phyloP scores from a whole-genome alignment of 305 asterid genomes.

The Fraxinus nigra region DNA sequence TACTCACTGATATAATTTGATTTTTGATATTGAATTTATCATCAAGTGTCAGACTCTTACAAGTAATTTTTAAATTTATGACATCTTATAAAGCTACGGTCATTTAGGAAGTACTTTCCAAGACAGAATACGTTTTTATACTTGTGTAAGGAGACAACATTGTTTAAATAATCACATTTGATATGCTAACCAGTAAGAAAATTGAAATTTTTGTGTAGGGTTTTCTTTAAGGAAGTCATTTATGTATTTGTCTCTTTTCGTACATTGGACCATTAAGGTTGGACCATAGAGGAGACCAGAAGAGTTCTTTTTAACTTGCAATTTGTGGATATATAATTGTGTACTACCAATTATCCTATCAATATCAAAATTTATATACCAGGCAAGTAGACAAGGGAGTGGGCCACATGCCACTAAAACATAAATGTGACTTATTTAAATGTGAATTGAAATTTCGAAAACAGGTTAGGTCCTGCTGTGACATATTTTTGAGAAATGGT shows the following conservation, averaged over 20 bases:
- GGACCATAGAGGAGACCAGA: slow-evolving; percentile 16
- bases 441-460: background rate
- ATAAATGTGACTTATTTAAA: background rate
- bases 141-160: slow-evolving; percentile 19
- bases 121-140: background rate
- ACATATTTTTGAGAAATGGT: slow-evolving; percentile 1
- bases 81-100: background rate
- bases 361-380: background rate
- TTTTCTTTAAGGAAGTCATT: background rate
- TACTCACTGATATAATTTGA: background rate
- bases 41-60: background rate
- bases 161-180: background rate
- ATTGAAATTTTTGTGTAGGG: background rate
- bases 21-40: background rate
- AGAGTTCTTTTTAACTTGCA: slow-evolving; percentile 2
- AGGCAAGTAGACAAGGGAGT: background rate
- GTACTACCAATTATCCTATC: background rate
- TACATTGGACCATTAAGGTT: background rate
- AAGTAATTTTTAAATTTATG: too few relatives aligned
- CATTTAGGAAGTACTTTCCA: background rate
- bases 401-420: background rate
- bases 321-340: background rate
- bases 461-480: slow-evolving; percentile 1
- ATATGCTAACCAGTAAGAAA: background rate
- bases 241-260: background rate